Conservation (phyloP, 2,329 filamentous ascomycete genomes). For the Cladosporium colombiae region DNA sequence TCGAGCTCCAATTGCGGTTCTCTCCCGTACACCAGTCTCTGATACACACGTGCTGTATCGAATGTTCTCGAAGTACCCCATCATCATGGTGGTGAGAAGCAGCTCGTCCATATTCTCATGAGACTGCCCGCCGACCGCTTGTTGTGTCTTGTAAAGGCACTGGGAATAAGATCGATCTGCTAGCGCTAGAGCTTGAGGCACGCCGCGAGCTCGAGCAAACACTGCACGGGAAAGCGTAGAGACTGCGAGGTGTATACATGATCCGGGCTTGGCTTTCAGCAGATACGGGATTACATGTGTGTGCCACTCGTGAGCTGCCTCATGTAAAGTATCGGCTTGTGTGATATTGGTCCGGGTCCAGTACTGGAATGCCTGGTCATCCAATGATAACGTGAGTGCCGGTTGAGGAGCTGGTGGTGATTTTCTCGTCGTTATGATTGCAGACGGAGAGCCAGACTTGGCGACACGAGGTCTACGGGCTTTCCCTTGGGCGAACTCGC, state of each 20-base stretch:
- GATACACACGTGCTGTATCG: conserved; percentile 14
- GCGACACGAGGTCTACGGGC: conserved; percentile 24
- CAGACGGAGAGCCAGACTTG: conserved; percentile 14
- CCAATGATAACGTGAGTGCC: conserved; percentile 20
- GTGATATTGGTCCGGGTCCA: conserved; percentile 27
- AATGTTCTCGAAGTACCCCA: conserved; percentile 27
- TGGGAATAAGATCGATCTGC: conserved; percentile 22
- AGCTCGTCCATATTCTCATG: conserved; percentile 29
- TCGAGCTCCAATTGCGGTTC: conserved; percentile 5
- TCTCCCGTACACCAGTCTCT: background rate
- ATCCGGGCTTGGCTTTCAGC: conserved; percentile 20
- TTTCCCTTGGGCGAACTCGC: conserved; percentile 29
- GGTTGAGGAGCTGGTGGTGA: background rate
- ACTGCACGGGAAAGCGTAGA: conserved; percentile 29
- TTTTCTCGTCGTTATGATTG: background rate
- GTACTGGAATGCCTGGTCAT: conserved; percentile 30
- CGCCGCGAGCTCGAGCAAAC: conserved; percentile 26
- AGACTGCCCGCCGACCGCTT: conserved; percentile 24
- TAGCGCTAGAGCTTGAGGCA: conserved; percentile 19
- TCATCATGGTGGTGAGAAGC: conserved; percentile 29
- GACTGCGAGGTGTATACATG: conserved; percentile 28
- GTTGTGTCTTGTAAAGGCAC: conserved; percentile 22
- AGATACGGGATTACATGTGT: conserved; percentile 24
- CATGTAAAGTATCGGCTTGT: conserved; percentile 25
- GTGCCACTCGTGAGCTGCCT: conserved; percentile 29